Conservation (phyloP, 2,329 filamentous ascomycete species). For the Trichocomaceae sp. region DNA sequence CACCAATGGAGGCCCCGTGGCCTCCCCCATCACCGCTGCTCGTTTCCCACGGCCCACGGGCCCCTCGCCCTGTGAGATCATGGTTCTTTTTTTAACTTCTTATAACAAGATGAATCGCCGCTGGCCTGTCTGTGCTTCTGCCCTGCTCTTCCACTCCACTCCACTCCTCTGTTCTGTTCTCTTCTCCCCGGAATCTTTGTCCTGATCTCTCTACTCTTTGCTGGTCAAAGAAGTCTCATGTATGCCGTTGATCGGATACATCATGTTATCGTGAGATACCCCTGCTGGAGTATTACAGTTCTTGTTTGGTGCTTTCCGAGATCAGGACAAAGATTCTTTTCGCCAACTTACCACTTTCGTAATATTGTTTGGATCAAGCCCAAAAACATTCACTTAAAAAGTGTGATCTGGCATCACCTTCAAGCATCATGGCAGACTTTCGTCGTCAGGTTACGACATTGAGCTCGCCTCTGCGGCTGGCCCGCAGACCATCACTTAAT, state of each 20-base stretch:
- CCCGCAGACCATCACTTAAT: constrained; percentile 54
- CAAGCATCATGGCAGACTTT: constrained; percentile 39
- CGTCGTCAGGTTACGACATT: constrained; percentile 46
- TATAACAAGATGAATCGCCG: constrained; percentile 12
- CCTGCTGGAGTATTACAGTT: background rate
- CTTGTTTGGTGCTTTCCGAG: background rate
- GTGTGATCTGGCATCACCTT: constrained; percentile 25
- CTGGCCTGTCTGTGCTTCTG: constrained; percentile 14
- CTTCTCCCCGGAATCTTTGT: constrained; percentile 20
- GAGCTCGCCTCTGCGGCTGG: constrained; percentile 51
- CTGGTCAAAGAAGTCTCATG: constrained; percentile 24
- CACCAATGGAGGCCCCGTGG: background rate
- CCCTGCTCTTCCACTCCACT: background rate
- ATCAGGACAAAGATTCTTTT: constrained; percentile 5
- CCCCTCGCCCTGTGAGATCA: constrained; percentile 6
- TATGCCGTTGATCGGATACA: constrained; percentile 40
- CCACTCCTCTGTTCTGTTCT: constrained; percentile 20
- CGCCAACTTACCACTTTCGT: constrained; percentile 3
- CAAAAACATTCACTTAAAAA: constrained; percentile 7
- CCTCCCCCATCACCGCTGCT: background rate
- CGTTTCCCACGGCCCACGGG: background rate
- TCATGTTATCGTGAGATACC: constrained; percentile 14
- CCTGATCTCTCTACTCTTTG: constrained; percentile 18
- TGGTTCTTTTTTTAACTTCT: constrained; percentile 18
- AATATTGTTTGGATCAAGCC: constrained; percentile 6